A percentile compares a stretch with the other conserved stretches of the same genome.
Evolutionary conservation across 352 stramenopile genomes (phyloP).

Genomic region (Phytopythium litorale): DNA sequence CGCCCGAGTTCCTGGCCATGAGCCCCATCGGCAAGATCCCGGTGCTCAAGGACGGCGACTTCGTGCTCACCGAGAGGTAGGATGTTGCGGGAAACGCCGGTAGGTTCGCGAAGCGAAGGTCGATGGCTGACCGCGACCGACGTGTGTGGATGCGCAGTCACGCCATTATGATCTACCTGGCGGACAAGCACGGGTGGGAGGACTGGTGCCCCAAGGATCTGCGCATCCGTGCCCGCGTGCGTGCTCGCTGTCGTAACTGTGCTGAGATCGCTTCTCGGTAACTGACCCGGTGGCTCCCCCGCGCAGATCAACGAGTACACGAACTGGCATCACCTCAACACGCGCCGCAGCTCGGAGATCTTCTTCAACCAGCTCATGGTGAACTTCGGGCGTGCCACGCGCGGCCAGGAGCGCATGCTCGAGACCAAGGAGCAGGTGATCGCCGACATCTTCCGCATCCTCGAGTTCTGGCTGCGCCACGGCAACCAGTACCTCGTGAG

Average conservation of each 20-base stretch:
- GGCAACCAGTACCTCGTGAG: conserved; percentile 61
- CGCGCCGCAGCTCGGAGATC: conserved; percentile 53
- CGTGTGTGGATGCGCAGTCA: conserved; percentile 24
- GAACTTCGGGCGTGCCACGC: conserved; percentile 46
- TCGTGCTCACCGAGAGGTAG: conserved; percentile 62
- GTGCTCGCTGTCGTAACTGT: conserved; percentile 5
- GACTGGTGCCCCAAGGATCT: conserved; percentile 54
- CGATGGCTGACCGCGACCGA: background rate
- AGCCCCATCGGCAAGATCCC: conserved; percentile 69
- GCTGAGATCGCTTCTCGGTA: background rate
- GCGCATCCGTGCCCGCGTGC: conserved; percentile 59
- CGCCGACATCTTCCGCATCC: conserved; percentile 48
- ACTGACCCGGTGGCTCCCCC: too few relatives aligned
- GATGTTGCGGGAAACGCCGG: too few relatives aligned
- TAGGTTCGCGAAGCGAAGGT: too few relatives aligned
- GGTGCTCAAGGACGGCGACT: conserved; percentile 63
- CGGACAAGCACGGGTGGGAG: conserved; percentile 63
- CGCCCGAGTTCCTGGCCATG: conserved; percentile 44
- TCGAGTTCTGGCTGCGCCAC: conserved; percentile 68
- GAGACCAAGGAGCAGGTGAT: conserved; percentile 55
- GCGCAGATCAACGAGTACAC: conserved; percentile 72
- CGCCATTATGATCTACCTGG: conserved; percentile 72
- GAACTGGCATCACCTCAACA: conserved; percentile 78
- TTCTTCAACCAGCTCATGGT: conserved; percentile 61
- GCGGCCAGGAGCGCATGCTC: conserved; percentile 38